Percentiles rank a stretch among this genome's conserved stretches.
Conservation (phyloP, 345 rosid species). For the Hypericum androsaemum region DNA sequence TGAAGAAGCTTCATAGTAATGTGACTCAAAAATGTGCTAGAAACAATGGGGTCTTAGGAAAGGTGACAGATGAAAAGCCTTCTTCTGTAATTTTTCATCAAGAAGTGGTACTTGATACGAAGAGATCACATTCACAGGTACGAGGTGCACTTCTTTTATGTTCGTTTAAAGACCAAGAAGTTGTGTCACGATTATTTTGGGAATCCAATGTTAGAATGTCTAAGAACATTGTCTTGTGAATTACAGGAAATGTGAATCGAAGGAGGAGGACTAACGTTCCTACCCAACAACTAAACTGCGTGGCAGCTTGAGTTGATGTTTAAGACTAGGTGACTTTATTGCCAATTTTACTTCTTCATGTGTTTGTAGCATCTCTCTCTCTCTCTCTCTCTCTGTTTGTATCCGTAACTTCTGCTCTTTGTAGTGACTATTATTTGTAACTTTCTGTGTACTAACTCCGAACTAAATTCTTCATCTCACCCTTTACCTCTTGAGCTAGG, state of each 20-base stretch:
- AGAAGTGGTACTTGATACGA: conserved; percentile 11
- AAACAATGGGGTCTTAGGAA: conserved; percentile 20
- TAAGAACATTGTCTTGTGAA: background rate
- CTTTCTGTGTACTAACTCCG: too few species aligned
- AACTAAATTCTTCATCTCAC: too few species aligned
- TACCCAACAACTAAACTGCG: background rate
- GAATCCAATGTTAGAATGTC: too few species aligned
- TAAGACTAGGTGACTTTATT: too few species aligned
- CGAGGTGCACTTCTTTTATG: background rate
- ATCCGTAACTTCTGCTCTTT: too few species aligned
- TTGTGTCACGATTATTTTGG: too few species aligned
- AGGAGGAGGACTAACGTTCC: background rate
- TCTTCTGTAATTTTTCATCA: conserved; percentile 8
- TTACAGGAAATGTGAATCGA: conserved; percentile 12
- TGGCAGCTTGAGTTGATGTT: background rate
- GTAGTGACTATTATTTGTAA: too few species aligned
- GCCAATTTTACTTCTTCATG: too few species aligned
- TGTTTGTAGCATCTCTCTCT: too few species aligned
- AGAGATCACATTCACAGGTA: conserved; percentile 20
- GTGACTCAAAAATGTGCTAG: conserved; percentile 19
- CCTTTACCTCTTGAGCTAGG: too few species aligned
- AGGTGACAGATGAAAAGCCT: conserved; percentile 32
- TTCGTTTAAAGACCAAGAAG: too few species aligned
- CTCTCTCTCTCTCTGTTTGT: too few species aligned
- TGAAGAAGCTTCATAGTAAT: conserved; percentile 19